Conservation (phyloP, 2,329 filamentous ascomycete genomes). For the Ascocoryne sarcoides region DNA sequence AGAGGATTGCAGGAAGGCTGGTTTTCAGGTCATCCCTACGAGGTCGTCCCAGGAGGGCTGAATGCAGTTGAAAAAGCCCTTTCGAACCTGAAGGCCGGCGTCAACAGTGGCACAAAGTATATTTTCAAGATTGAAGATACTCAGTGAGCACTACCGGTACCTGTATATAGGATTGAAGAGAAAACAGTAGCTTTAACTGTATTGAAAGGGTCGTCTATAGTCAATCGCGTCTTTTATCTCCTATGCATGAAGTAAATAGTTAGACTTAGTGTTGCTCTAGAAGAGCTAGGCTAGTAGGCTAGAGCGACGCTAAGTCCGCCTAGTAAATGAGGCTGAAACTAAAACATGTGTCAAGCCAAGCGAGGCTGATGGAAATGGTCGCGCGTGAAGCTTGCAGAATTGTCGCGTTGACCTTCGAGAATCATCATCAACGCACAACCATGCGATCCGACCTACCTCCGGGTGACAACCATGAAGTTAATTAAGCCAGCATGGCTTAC, state of each 20-base stretch:
- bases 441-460: slow-evolving; percentile 21
- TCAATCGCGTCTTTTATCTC: too few relatives aligned
- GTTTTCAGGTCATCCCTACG: slow-evolving; percentile 40
- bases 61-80: slow-evolving; percentile 41
- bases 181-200: too few relatives aligned
- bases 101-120: slow-evolving; percentile 56
- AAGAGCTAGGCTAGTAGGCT: too few relatives aligned
- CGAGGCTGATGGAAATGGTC: not conserved
- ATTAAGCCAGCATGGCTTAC: slow-evolving; percentile 94
- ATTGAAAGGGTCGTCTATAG: too few relatives aligned
- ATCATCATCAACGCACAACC: slow-evolving; percentile 14
- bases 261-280: too few relatives aligned
- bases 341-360: not conserved
- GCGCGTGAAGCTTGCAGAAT: slow-evolving; percentile 6
- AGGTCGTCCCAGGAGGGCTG: slow-evolving; percentile 42
- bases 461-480: slow-evolving; percentile 56
- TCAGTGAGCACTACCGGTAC: too few relatives aligned
- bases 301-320: too few relatives aligned
- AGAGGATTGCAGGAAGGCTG: slow-evolving; percentile 40
- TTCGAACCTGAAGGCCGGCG: slow-evolving; percentile 47
- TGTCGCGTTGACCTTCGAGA: slow-evolving; percentile 13
- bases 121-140: slow-evolving; percentile 37
- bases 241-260: too few relatives aligned
- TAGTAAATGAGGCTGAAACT: too few relatives aligned
- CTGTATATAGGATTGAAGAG: too few relatives aligned